These are phyloP conservation scores for Rugonectria rugulosa DNA, from an alignment of 2,329 filamentous ascomycete genomes.

Conservation along the genomic window DNA sequence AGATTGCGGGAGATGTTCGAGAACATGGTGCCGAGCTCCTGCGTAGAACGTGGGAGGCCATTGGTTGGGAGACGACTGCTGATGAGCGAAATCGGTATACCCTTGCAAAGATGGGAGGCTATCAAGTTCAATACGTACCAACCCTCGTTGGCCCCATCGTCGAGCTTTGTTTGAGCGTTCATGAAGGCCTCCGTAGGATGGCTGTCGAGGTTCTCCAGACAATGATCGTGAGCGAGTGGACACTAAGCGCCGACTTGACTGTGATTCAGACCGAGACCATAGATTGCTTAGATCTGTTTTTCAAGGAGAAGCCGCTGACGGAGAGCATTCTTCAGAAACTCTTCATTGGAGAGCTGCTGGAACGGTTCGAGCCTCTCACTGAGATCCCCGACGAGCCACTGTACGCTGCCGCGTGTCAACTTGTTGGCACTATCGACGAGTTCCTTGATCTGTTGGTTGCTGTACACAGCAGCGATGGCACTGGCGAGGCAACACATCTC, in stretches of 20 bases:
- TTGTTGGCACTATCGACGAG: conserved; percentile 87
- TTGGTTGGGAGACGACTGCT: conserved; percentile 89
- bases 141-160: conserved; percentile 90
- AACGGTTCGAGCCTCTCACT: conserved; percentile 77
- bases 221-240: conserved; percentile 99
- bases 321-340: conserved; percentile 92
- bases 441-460: conserved; percentile 90
- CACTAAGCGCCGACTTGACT: conserved; percentile 87
- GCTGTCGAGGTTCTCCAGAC: conserved; percentile 94
- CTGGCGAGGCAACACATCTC: conserved; percentile 79
- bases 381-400: conserved; percentile 74
- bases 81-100: conserved; percentile 84
- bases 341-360: conserved; percentile 85
- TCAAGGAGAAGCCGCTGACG: conserved; percentile 86
- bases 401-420: conserved; percentile 76
- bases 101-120: conserved; percentile 87
- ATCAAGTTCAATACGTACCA: conserved; percentile 98
- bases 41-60: conserved; percentile 88
- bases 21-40: conserved; percentile 90
- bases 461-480: conserved; percentile 79
- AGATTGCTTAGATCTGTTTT: conserved; percentile 87
- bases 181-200: conserved; percentile 87
- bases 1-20: conserved; percentile 95
- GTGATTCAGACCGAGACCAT: conserved; percentile 97
- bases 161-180: conserved; percentile 92